phyloP scores from a whole-genome alignment of 345 rosid species.

The Carallia brachiata region DNA sequence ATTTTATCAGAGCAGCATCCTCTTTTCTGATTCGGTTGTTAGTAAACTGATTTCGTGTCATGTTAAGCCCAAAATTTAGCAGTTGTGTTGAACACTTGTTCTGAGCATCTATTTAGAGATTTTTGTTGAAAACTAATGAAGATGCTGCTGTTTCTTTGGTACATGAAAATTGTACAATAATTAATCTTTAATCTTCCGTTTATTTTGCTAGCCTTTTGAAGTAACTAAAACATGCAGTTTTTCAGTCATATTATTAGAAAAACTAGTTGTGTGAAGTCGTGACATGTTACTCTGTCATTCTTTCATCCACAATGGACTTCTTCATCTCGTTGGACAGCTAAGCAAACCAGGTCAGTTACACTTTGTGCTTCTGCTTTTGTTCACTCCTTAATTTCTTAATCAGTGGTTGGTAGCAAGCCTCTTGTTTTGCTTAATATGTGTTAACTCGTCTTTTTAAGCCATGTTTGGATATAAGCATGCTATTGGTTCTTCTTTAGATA shows the following conservation, averaged over 20 bases:
- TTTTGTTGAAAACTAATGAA: background rate
- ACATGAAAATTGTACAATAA: constrained; percentile 2
- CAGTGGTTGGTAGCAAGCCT: background rate
- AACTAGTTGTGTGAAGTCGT: constrained; percentile 50
- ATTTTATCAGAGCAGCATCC: too few species aligned
- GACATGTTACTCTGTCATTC: constrained; percentile 68
- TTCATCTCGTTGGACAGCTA: constrained; percentile 71
- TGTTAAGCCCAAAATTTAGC: background rate
- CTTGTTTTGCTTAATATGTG: constrained; percentile 37
- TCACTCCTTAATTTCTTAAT: constrained; percentile 2
- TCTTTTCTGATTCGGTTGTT: background rate
- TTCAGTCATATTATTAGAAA: constrained; percentile 45
- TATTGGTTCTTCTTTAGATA: constrained; percentile 66
- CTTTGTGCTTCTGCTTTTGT: constrained; percentile 7
- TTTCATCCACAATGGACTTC: constrained; percentile 64
- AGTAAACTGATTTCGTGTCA: background rate
- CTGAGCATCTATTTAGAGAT: background rate
- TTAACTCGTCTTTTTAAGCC: constrained; percentile 55
- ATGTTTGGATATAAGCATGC: constrained; percentile 78
- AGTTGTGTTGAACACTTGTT: background rate
- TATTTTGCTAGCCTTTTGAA: constrained; percentile 55
- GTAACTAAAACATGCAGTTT: constrained; percentile 63
- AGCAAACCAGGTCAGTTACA: constrained; percentile 62
- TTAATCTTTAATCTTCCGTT: constrained; percentile 11
- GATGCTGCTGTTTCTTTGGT: background rate